These are phyloP conservation scores for Byssochlamys sp. DNA, from an alignment of 2,329 filamentous ascomycete species.

Conservation along the genomic window DNA sequence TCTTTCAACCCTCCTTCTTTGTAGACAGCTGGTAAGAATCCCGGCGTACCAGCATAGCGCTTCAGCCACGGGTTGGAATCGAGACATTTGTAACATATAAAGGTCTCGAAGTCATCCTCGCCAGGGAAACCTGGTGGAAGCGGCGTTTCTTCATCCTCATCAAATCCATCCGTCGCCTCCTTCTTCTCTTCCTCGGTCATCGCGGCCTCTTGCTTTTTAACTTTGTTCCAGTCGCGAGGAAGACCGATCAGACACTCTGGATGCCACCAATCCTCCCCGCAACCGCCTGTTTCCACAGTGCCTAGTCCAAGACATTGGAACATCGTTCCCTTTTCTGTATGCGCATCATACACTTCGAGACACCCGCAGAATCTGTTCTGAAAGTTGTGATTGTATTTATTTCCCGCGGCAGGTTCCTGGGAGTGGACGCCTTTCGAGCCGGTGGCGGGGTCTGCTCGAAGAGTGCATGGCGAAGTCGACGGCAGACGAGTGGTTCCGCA, in stretches of 20 bases:
- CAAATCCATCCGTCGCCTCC: conserved; percentile 6
- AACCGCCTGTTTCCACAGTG: conserved; percentile 69
- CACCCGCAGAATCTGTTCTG: conserved; percentile 87
- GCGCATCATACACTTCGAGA: conserved; percentile 73
- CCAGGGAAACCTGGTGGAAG: conserved; percentile 76
- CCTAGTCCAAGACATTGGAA: conserved; percentile 89
- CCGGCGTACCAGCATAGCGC: conserved; percentile 66
- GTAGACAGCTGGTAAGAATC: conserved; percentile 69
- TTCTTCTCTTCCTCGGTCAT: conserved; percentile 28
- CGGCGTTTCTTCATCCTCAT: conserved; percentile 47
- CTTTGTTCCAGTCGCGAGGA: conserved; percentile 54
- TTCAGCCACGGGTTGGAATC: conserved; percentile 86
- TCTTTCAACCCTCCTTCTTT: conserved; percentile 22
- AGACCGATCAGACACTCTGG: conserved; percentile 81
- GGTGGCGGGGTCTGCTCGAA: conserved; percentile 64
- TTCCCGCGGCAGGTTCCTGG: conserved; percentile 58
- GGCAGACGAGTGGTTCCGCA: conserved; percentile 80
- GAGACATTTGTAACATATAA: conserved; percentile 90
- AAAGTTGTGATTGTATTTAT: conserved; percentile 95
- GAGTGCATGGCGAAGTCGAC: conserved; percentile 59
- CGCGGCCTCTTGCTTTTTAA: conserved; percentile 5
- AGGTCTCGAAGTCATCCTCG: conserved; percentile 79
- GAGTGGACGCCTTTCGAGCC: conserved; percentile 71
- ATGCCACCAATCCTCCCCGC: conserved; percentile 97
- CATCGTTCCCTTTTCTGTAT: conserved; percentile 91